Evolutionary conservation across 1,139 yeast species (phyloP), one percentile per base, ranked within the genome.

Genomic region (Yamadazyma epiphylla): DNA sequence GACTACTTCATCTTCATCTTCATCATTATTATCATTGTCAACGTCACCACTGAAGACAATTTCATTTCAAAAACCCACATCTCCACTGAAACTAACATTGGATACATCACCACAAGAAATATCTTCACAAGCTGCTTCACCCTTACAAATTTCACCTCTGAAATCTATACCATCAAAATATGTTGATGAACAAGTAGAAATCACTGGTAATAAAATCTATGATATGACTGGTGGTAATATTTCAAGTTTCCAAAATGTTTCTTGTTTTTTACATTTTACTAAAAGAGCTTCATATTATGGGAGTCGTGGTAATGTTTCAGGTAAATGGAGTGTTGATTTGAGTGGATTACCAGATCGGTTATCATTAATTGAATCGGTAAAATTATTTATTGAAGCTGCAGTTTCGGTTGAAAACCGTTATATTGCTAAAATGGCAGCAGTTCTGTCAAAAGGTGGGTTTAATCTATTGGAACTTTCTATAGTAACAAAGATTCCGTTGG

Each of bases 391-490:
- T 17, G 20, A 17, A 7, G 7, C 20, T 10, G 24, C 36, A 2
- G 39, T 48, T 5, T 28, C 55, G 6, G 37, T 45, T 7, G 32
- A 38, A 0, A 51, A 48, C 11, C 50, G 54, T 4, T 35, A 32
- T 13, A 26, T 73, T 16, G 41, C 74, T 30, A 59, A 64, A 28
- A 62, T 54, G 42, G 77, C 77, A 2, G 64, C 75, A 1, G 60
- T 76, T 15, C 58, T 69, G 12, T 55, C 67, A 27, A 56, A 37
- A n/a, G 60, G 63, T 21, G 51, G 61, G 4, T 74, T 74, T 42
- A 57, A 63, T 9, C 48, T 74, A 17, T 57, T 61, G 5, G 77
- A 71, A 31, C 47, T 74, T 25, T 53, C 60, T 28, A 50, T 61
- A 10, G 74, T 67, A 3, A 52, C 72, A 2, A 56, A 56, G 3